A percentile compares a stretch with the other conserved stretches of the same genome.
phyloP scores from a whole-genome alignment of 177 flowering plant species.

The Tripterygium wilfordii region DNA sequence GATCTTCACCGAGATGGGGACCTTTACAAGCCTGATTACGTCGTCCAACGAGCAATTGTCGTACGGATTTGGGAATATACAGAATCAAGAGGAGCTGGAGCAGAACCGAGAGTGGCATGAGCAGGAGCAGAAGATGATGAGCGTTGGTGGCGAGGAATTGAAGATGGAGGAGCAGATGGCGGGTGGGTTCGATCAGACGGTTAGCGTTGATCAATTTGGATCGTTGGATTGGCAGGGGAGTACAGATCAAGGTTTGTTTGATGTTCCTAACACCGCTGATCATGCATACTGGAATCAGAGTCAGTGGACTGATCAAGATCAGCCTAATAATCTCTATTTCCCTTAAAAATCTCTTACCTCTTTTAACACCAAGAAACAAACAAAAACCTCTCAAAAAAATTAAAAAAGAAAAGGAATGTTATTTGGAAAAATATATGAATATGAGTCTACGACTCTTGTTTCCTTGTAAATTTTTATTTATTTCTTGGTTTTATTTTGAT shows the following conservation, averaged over 20 bases:
- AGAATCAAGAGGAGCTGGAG: too few relatives aligned
- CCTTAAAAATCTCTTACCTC: slow-evolving; percentile 25
- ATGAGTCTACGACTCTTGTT: too few relatives aligned
- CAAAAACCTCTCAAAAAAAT: not conserved
- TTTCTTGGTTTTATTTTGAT: too few relatives aligned
- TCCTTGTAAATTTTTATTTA: too few relatives aligned
- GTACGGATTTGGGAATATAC: slow-evolving; percentile 18
- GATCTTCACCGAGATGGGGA: slow-evolving; percentile 39
- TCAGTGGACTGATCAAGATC: slow-evolving; percentile 62
- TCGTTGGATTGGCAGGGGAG: slow-evolving; percentile 50
- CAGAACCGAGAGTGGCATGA: too few relatives aligned
- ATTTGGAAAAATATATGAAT: too few relatives aligned
- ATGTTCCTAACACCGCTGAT: slow-evolving; percentile 50
- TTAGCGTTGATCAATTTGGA: slow-evolving; percentile 28
- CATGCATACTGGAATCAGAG: slow-evolving; percentile 61
- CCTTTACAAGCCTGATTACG: slow-evolving; percentile 47
- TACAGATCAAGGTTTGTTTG: slow-evolving; percentile 51
- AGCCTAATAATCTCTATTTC: slow-evolving; percentile 32
- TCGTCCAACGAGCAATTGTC: slow-evolving; percentile 26
- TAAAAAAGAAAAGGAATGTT: too few relatives aligned
- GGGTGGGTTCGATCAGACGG: slow-evolving; percentile 38
- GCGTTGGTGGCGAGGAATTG: slow-evolving; percentile 12
- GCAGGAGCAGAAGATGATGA: slow-evolving; percentile 14
- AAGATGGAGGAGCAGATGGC: too few relatives aligned
- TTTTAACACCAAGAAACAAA: not conserved